Base-by-base conservation (phyloP, 352 stramenopile genomes). In the Globisporangium rhizosaccharum region DNA sequence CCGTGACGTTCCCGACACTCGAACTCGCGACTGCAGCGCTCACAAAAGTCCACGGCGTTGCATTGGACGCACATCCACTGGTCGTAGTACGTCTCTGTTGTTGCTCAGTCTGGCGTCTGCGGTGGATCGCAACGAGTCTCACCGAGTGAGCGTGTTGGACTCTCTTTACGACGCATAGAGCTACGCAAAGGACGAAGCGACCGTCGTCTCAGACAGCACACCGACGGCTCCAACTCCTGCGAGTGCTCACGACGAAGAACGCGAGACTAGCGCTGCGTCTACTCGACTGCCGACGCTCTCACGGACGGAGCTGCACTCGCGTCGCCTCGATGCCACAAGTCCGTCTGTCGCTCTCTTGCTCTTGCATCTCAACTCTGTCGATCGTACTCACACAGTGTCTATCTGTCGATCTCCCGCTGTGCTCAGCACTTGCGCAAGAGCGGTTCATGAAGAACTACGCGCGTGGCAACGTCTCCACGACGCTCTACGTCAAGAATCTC, bases 401-500 rank as follows among this genome's bases (percentile, higher is more conserved):
- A 33, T 12, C 56, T 50, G 45, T 14, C 48, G n/a, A 20, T 23
- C 8, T 23, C 2, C 14, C 15, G 11, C 14, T 45, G 14, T 14
- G 17, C 41, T 45, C 8, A 85, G 75, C 56, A 7, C 57, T 85
- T 3, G 52, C 36, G 1, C 17, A 59, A 3, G 70, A 90, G 44
- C 92, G 87, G 56, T 72, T 64, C 2, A 90, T 92, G 79, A 79
- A 74, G 39, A 88, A 79, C 9, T 95, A 95, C 51, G 48, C 73
- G 25, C 69, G 66, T 7, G 82, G 82, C 6, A 67, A 81, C 6
- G 65, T 73, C 17, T 88, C 78, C 1, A 49, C 58, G 12, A 80
- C 80, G 23, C 66, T 95, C 1, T 95, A 93, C 61, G 70, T 93
- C 44, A 95, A 93, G 66, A 95, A 95, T 62, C 68, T 95, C 23